Evolutionary conservation across 805 yeast genomes (phyloP).

Genomic region (Saccharomycopsis microspora): DNA sequence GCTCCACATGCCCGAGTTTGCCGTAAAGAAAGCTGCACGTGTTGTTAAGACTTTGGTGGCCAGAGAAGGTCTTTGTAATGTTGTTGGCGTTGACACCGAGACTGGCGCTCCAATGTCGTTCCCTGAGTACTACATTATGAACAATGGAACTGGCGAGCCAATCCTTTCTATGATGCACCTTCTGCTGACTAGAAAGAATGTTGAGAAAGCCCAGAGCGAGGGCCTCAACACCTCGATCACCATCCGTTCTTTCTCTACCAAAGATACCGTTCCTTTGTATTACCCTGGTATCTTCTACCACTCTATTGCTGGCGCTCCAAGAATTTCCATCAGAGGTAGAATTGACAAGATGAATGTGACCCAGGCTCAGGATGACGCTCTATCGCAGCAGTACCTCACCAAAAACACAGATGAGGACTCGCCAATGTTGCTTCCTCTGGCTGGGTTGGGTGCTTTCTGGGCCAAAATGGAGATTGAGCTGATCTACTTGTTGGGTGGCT

Average conservation of each 20-base stretch:
- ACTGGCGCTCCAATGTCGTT: slow-evolving; percentile 1
- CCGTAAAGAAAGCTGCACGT: slow-evolving; percentile 4
- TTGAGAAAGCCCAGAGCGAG: slow-evolving; percentile 1
- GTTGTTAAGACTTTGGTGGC: slow-evolving; percentile 4
- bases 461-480: slow-evolving; percentile 48
- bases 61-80: slow-evolving; percentile 1
- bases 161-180: slow-evolving; percentile 1
- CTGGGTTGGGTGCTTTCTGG: slow-evolving; percentile 27
- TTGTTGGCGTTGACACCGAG: slow-evolving; percentile 1
- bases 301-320: slow-evolving; percentile 6
- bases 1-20: neutral
- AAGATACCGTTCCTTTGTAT: neutral
- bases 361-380: too few relatives aligned
- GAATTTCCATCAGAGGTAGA: slow-evolving; percentile 2
- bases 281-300: slow-evolving; percentile 3
- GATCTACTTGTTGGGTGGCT: slow-evolving; percentile 68
- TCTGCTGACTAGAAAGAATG: slow-evolving; percentile 1
- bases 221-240: neutral
- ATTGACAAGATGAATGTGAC: neutral
- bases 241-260: neutral
- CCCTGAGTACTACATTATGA: slow-evolving; percentile 2
- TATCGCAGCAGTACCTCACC: too few relatives aligned
- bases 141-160: slow-evolving; percentile 1
- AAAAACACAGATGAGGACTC: too few relatives aligned
- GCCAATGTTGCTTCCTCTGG: too few relatives aligned